Conservation (phyloP, 1,139 yeast genomes). For the Pichia sp. region DNA sequence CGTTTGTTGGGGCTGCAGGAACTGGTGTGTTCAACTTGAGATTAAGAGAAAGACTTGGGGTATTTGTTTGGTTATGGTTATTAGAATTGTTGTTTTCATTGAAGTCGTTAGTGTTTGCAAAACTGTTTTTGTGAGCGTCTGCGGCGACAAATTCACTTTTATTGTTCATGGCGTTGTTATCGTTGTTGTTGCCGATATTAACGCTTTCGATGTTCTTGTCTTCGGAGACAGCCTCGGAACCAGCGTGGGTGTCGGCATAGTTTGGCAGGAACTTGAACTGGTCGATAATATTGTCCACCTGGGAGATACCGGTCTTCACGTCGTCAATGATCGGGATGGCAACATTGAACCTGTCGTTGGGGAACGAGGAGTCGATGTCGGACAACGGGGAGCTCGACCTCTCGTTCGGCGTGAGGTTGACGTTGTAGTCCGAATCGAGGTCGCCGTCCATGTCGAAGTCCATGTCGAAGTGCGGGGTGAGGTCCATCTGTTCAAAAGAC, state of each 20-base stretch:
- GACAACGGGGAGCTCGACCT: conserved; percentile 1
- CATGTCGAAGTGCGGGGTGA: neutral
- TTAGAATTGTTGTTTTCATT: neutral
- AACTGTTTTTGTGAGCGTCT: neutral
- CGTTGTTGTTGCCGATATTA: neutral
- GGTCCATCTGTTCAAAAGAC: neutral
- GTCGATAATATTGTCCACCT: conserved; percentile 28
- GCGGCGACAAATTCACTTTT: neutral
- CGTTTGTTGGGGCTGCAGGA: neutral
- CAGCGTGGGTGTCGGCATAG: neutral
- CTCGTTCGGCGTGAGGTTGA: neutral
- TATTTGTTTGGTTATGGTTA: neutral
- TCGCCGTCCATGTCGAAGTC: conserved; percentile 1
- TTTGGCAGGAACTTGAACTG: conserved; percentile 17
- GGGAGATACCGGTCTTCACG: conserved; percentile 28
- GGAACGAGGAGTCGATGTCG: neutral
- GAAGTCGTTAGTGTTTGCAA: neutral
- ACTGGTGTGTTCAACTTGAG: neutral
- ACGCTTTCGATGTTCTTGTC: too few relatives aligned
- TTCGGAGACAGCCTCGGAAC: neutral
- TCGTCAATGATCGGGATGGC: conserved; percentile 6
- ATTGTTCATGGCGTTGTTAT: neutral
- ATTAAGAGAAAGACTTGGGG: neutral
- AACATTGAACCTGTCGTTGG: neutral
- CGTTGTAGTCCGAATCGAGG: neutral